phyloP scores from a whole-genome alignment of 371 early-diverging fungal species.

The Rhizopus sp. region DNA sequence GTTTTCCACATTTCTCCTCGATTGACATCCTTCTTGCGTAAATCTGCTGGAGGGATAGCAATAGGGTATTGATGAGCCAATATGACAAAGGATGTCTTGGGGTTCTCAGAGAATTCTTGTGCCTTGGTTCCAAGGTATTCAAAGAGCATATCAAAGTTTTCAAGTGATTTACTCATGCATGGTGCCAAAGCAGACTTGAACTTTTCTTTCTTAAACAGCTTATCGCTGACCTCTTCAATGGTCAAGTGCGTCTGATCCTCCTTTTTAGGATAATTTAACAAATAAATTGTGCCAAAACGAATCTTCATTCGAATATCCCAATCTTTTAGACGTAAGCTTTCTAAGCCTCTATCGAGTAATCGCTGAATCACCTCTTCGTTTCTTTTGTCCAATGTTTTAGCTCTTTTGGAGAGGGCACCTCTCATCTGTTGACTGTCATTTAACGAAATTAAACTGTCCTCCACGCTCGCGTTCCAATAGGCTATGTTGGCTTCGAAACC shows the following conservation, averaged over 20 bases:
- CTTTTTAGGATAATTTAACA: slow-evolving; percentile 24
- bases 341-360: slow-evolving; percentile 29
- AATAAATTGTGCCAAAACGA: slow-evolving; percentile 41
- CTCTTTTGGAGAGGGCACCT: slow-evolving; percentile 13
- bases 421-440: neutral
- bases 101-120: slow-evolving; percentile 28
- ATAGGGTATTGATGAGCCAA: slow-evolving; percentile 25
- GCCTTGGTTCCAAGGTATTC: slow-evolving; percentile 12
- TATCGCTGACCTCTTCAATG: slow-evolving; percentile 22
- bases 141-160: slow-evolving; percentile 14
- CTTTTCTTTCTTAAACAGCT: slow-evolving; percentile 16
- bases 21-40: slow-evolving; percentile 3
- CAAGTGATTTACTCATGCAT: slow-evolving; percentile 22
- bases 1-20: slow-evolving; percentile 28
- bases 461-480: neutral
- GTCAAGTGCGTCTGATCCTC: slow-evolving; percentile 7
- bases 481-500: slow-evolving; percentile 16
- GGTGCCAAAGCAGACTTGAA: slow-evolving; percentile 31
- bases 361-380: slow-evolving; percentile 25
- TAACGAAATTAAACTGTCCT: neutral
- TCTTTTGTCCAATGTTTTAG: slow-evolving; percentile 16
- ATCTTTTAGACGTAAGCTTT: slow-evolving; percentile 42
- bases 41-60: slow-evolving; percentile 1
- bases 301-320: slow-evolving; percentile 48
- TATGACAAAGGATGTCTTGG: slow-evolving; percentile 25